These are phyloP conservation scores for Globisporangium yorkense DNA, from an alignment of 352 stramenopile species.

Conservation along the genomic window DNA sequence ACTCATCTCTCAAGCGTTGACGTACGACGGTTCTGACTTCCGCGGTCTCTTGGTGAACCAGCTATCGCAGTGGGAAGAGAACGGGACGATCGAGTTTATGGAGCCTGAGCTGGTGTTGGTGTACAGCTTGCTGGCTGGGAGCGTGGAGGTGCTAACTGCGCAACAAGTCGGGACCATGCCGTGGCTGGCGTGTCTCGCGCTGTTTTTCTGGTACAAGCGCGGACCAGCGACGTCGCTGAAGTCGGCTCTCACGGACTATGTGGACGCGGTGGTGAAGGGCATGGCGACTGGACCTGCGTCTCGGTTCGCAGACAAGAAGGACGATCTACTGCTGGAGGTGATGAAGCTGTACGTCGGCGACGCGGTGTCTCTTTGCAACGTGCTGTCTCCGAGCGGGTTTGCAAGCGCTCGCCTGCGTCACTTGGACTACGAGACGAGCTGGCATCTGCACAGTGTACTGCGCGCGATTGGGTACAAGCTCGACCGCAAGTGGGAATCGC, in stretches of 20 bases:
- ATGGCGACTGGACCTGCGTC: conserved; percentile 28
- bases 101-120: conserved; percentile 50
- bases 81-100: conserved; percentile 48
- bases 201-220: conserved; percentile 70
- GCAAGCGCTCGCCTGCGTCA: conserved; percentile 21
- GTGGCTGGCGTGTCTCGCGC: conserved; percentile 55
- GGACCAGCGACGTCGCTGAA: conserved; percentile 44
- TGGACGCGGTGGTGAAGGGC: conserved; percentile 34
- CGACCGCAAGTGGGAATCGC: conserved; percentile 66
- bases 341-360: conserved; percentile 66
- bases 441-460: conserved; percentile 72
- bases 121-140: conserved; percentile 61
- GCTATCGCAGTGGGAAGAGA: conserved; percentile 50
- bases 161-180: conserved; percentile 34
- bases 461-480: conserved; percentile 69
- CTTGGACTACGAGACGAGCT: conserved; percentile 75
- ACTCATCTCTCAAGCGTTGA: conserved; percentile 51
- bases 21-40: conserved; percentile 49
- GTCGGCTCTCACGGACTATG: conserved; percentile 33
- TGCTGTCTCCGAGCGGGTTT: conserved; percentile 58
- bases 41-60: conserved; percentile 43
- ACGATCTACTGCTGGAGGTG: conserved; percentile 59
- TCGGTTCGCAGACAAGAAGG: conserved; percentile 32
- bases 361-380: conserved; percentile 41
- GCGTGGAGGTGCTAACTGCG: conserved; percentile 50